Evolutionary conservation across 108 stramenopile genomes (phyloP).

Genomic region (Cyclotella baltica): DNA sequence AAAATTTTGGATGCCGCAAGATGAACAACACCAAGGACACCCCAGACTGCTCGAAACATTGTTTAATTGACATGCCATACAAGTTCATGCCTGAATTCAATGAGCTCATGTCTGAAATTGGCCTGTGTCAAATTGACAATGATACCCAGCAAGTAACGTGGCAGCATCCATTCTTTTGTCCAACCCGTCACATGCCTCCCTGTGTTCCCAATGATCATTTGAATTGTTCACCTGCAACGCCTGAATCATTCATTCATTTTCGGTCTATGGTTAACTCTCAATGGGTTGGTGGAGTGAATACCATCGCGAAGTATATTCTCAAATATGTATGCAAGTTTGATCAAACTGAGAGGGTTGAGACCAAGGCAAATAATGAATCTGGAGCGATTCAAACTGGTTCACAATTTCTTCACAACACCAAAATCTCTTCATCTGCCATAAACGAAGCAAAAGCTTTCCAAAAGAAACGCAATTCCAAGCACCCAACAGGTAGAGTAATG

Average conservation of each 20-base stretch:
- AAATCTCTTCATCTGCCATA: constrained; percentile 10
- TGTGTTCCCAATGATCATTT: background rate
- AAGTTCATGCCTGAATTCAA: background rate
- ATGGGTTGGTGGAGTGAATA: background rate
- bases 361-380: constrained; percentile 10
- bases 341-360: background rate
- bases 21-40: constrained; percentile 2
- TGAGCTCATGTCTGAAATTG: background rate
- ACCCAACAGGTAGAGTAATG: constrained; percentile 5
- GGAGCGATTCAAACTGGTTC: background rate
- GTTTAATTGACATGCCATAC: background rate
- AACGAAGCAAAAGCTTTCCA: constrained; percentile 9
- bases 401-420: constrained; percentile 26
- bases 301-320: constrained; percentile 18
- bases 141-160: background rate
- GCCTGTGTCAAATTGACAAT: background rate
- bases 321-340: constrained; percentile 15
- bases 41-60: constrained; percentile 1
- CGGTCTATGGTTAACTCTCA: constrained; percentile 25
- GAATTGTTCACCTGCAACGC: constrained; percentile 13
- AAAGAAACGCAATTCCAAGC: background rate
- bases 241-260: constrained; percentile 4
- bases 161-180: background rate
- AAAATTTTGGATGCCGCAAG: background rate
- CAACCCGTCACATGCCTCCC: constrained; percentile 24